These are phyloP conservation scores for Peronospora farinosa DNA, from an alignment of 352 stramenopile species.

Conservation along the genomic window DNA sequence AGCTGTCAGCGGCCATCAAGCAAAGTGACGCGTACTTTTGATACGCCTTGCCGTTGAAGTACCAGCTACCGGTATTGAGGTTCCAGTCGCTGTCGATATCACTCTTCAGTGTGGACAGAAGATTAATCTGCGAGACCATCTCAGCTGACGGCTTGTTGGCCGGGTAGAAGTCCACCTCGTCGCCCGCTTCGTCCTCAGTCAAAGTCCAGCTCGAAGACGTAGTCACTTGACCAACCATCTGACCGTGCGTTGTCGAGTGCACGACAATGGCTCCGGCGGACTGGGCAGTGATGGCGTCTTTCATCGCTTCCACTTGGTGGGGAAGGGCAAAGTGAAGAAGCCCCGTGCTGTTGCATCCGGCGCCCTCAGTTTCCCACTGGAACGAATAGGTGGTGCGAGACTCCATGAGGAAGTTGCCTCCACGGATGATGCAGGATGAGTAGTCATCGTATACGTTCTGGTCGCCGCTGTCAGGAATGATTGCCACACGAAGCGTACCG, in stretches of 20 bases:
- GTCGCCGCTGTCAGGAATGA: slow-evolving; percentile 38
- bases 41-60: slow-evolving; percentile 72
- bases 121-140: slow-evolving; percentile 34
- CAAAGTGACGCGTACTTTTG: slow-evolving; percentile 80
- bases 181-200: slow-evolving; percentile 41
- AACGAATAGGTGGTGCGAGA: slow-evolving; percentile 60
- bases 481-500: slow-evolving; percentile 51
- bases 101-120: slow-evolving; percentile 34
- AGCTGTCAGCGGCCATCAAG: slow-evolving; percentile 52
- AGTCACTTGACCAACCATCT: slow-evolving; percentile 48
- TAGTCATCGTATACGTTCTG: slow-evolving; percentile 55
- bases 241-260: slow-evolving; percentile 49
- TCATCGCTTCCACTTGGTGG: slow-evolving; percentile 55
- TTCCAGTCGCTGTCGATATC: slow-evolving; percentile 59
- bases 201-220: slow-evolving; percentile 42
- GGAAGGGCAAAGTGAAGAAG: slow-evolving; percentile 67
- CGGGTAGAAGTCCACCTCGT: slow-evolving; percentile 58
- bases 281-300: slow-evolving; percentile 14
- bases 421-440: slow-evolving; percentile 48
- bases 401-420: slow-evolving; percentile 39
- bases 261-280: slow-evolving; percentile 33
- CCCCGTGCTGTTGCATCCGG: slow-evolving; percentile 36
- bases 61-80: slow-evolving; percentile 49
- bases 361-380: slow-evolving; percentile 55
- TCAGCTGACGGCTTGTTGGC: slow-evolving; percentile 32